Base-by-base conservation (phyloP, 2,329 filamentous ascomycete species). In the Ophiostoma triangulosporum region DNA sequence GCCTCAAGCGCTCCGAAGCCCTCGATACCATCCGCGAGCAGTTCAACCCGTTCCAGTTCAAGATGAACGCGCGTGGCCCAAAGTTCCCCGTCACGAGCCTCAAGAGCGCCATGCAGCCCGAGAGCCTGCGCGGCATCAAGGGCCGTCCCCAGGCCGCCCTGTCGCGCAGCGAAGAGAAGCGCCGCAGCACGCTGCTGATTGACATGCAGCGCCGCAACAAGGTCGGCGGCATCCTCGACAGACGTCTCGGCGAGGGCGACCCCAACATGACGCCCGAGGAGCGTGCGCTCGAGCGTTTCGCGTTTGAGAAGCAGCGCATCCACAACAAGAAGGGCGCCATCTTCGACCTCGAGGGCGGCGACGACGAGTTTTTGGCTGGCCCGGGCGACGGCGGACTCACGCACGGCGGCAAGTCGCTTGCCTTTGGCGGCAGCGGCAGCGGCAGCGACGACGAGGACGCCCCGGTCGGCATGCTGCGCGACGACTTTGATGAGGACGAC, bases 1-100 rank as follows among this genome's bases (percentile, higher is more conserved):
- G 87, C 56, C 76, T 88, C 26, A 81, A 88, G 65, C 81, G 85
- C 64, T 80, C 84, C 63, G 83, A 81, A 54, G 87, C 89, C 15
- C 75, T 98, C 58, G 82, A 86, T 61, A 81, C 80, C 54, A 96
- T 98, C 65, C 85, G 93, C 64, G 90, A 97, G 64, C 85, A 90
- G 61, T 97, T 97, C 78, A 98, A 98, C 66, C 93, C 93, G 0
- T 98, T 98, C 69, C 93, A 98, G 65, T 80, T 95, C 66, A 94
- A 94, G 69, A 81, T 86, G 55, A 81, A 84, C 38, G 75, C 83
- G 1, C 78, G 84, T 56, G 86, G 83, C 0, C 82, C 82, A 54
- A 97, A 97, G 63, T 95, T 95, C 59, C 83, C 91, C 43, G 84
- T 90, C 45, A 89, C 86, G 0, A 90, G 77, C 52, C 80, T 78